Evolutionary conservation across 768 basidiomycete genomes (phyloP).

Genomic region (Floccularia luteovirens): DNA sequence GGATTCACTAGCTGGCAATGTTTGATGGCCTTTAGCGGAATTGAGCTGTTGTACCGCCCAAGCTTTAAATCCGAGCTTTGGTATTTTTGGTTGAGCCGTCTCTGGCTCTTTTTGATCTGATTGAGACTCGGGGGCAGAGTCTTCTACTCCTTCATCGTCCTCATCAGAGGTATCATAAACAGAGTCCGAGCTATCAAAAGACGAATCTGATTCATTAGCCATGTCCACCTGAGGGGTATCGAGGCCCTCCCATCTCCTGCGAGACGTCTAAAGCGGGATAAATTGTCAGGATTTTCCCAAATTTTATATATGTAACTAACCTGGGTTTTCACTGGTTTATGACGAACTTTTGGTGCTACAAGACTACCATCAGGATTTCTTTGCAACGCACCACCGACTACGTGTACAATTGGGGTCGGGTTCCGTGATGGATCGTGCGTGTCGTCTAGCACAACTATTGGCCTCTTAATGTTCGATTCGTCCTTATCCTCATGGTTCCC

Average conservation of each 20-base stretch:
- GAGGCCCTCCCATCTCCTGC: slow-evolving; percentile 40
- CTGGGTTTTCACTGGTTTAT: slow-evolving; percentile 38
- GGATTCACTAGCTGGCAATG: slow-evolving; percentile 12
- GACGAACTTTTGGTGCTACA: slow-evolving; percentile 40
- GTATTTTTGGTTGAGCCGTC: slow-evolving; percentile 22
- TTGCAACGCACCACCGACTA: slow-evolving; percentile 60
- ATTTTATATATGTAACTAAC: slow-evolving; percentile 10
- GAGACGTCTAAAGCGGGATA: slow-evolving; percentile 8
- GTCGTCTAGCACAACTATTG: slow-evolving; percentile 7
- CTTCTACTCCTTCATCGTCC: slow-evolving; percentile 11
- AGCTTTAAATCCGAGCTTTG: slow-evolving; percentile 64
- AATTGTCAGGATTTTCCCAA: background rate
- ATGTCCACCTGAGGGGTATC: slow-evolving; percentile 13
- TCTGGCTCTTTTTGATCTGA: slow-evolving; percentile 13
- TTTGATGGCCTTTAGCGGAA: slow-evolving; percentile 29
- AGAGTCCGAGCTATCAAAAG: slow-evolving; percentile 77
- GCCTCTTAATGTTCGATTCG: slow-evolving; percentile 7
- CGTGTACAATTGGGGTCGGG: slow-evolving; percentile 10
- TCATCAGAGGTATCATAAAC: slow-evolving; percentile 40
- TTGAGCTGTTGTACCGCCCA: slow-evolving; percentile 84
- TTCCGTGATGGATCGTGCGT: slow-evolving; percentile 5
- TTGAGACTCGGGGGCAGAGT: slow-evolving; percentile 12
- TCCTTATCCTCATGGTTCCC: slow-evolving; percentile 19
- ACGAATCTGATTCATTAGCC: slow-evolving; percentile 47
- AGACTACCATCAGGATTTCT: slow-evolving; percentile 58